Evolutionary conservation across 2,329 filamentous ascomycete genomes (phyloP).

Genomic region (Colletotrichum musicola): DNA sequence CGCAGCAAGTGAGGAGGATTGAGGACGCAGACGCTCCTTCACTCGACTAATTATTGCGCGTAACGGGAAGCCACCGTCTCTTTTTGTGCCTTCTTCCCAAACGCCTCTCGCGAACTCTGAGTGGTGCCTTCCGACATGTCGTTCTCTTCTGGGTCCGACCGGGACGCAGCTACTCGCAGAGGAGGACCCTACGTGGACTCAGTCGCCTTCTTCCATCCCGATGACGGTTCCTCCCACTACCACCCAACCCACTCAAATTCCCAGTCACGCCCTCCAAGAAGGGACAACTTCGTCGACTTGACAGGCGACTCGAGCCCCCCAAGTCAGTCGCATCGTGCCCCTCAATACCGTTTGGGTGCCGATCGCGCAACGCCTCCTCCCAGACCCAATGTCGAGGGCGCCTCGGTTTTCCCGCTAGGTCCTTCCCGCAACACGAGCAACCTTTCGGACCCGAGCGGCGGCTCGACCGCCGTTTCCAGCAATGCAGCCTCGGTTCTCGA

Average conservation of each 20-base stretch:
- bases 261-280: constrained; percentile 5
- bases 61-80: constrained; percentile 9
- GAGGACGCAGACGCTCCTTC: constrained; percentile 13
- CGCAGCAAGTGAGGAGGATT: constrained; percentile 36
- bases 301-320: constrained; percentile 30
- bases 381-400: constrained; percentile 22
- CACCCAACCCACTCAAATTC: neutral
- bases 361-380: constrained; percentile 14
- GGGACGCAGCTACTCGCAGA: constrained; percentile 27
- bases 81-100: constrained; percentile 10
- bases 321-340: neutral
- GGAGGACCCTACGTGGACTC: constrained; percentile 16
- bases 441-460: constrained; percentile 34
- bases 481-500: constrained; percentile 36
- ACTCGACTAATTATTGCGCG: neutral
- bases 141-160: constrained; percentile 31
- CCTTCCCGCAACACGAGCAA: constrained; percentile 8
- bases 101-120: neutral
- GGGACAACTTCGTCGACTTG: constrained; percentile 25
- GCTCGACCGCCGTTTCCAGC: constrained; percentile 37
- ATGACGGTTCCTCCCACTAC: constrained; percentile 15
- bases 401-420: constrained; percentile 20
- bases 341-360: constrained; percentile 14
- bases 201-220: constrained; percentile 17
- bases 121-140: constrained; percentile 25